These are phyloP conservation scores for Abortiporus biennis DNA, from an alignment of 1,284 basidiomycete species.

Conservation along the genomic window DNA sequence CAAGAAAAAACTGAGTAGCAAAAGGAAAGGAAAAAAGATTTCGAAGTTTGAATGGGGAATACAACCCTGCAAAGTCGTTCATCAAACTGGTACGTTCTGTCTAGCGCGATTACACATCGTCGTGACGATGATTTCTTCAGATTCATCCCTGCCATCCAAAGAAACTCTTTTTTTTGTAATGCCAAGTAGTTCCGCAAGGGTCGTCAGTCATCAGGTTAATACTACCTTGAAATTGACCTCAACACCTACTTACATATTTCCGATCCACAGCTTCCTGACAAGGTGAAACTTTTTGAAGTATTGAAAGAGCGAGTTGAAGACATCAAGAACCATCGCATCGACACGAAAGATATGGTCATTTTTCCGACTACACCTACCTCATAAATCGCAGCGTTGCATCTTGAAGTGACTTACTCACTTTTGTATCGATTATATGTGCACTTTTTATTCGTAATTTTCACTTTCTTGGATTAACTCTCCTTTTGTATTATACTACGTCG, in stretches of 20 bases:
- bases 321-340: not conserved
- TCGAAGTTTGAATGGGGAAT: slow-evolving; percentile 28
- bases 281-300: slow-evolving; percentile 20
- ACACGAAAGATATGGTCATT: slow-evolving; percentile 2
- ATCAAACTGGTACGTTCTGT: slow-evolving; percentile 11
- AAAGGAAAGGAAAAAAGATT: slow-evolving; percentile 3
- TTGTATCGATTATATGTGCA: too few relatives aligned
- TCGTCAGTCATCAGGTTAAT: slow-evolving; percentile 54
- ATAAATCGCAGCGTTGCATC: too few relatives aligned
- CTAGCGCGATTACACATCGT: not conserved
- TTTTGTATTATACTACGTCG: too few relatives aligned
- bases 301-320: slow-evolving; percentile 2
- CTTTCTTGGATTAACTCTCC: too few relatives aligned
- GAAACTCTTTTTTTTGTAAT: slow-evolving; percentile 64
- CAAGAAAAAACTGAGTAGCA: slow-evolving; percentile 3
- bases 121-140: slow-evolving; percentile 1
- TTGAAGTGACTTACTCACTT: too few relatives aligned
- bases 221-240: not conserved
- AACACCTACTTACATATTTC: not conserved
- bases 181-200: slow-evolving; percentile 64
- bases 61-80: slow-evolving; percentile 45
- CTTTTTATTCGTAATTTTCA: too few relatives aligned
- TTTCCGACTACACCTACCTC: too few relatives aligned
- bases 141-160: slow-evolving; percentile 7
- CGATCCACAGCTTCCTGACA: slow-evolving; percentile 22